Evolutionary conservation across 345 rosid genomes (phyloP).

Genomic region (Stellera chamaejasme): DNA sequence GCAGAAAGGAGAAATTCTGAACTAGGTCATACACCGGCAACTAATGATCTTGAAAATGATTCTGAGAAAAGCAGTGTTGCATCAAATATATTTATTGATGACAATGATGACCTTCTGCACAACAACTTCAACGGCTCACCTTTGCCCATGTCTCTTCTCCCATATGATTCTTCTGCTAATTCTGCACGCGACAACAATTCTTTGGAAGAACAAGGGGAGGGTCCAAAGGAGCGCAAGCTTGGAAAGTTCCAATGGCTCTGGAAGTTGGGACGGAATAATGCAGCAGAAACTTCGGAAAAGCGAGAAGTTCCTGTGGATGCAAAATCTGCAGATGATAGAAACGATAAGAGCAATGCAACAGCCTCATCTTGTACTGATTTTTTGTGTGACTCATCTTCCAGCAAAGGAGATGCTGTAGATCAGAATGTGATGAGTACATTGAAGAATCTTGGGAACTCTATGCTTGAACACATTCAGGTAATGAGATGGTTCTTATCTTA

Average conservation of each 20-base stretch:
- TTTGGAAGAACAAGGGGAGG: constrained; percentile 22
- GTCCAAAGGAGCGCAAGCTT: constrained; percentile 41
- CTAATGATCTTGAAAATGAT: constrained; percentile 52
- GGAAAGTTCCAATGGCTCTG: constrained; percentile 93
- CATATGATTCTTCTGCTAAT: constrained; percentile 24
- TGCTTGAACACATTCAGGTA: constrained; percentile 99
- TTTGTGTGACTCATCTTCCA: constrained; percentile 22
- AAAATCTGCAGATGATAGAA: constrained; percentile 25
- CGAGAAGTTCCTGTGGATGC: constrained; percentile 23
- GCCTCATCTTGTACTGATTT: constrained; percentile 27
- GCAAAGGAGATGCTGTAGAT: constrained; percentile 51
- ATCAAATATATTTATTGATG: constrained; percentile 41
- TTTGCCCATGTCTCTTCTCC: constrained; percentile 48
- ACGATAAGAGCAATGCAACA: constrained; percentile 18
- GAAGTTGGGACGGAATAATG: constrained; percentile 65
- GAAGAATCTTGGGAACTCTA: constrained; percentile 77
- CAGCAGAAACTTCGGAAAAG: constrained; percentile 35
- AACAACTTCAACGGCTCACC: constrained; percentile 30
- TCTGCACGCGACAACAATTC: constrained; percentile 20
- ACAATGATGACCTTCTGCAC: constrained; percentile 32
- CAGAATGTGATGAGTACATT: constrained; percentile 62
- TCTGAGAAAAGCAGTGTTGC: constrained; percentile 54
- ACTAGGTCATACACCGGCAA: constrained; percentile 43
- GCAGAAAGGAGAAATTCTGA: constrained; percentile 46
- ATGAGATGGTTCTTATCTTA: constrained; percentile 2